A percentile compares a stretch with the other conserved stretches of the same genome.
These are phyloP conservation scores for Neurospora sp. DNA, from an alignment of 495 filamentous ascomycete species.

Conservation along the genomic window DNA sequence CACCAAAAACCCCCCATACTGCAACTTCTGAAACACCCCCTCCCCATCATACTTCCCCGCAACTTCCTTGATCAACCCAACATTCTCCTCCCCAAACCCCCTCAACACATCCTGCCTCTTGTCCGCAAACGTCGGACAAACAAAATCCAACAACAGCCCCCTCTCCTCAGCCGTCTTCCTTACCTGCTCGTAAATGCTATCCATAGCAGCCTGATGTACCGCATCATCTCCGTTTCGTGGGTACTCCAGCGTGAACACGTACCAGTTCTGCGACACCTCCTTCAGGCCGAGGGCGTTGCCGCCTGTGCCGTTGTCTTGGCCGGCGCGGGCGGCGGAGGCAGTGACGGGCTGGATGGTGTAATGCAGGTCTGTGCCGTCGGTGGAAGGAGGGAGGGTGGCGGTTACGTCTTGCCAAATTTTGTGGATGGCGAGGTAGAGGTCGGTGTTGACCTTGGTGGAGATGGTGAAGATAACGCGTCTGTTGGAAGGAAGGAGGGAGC, in stretches of 20 bases:
- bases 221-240: neutral
- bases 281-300: conserved; percentile 46
- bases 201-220: neutral
- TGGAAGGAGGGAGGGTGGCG: conserved; percentile 6
- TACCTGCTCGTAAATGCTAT: neutral
- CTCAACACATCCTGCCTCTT: conserved; percentile 30
- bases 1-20: conserved; percentile 22
- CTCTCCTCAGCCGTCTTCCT: conserved; percentile 14
- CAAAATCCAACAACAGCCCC: conserved; percentile 14
- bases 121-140: conserved; percentile 33
- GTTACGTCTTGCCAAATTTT: conserved; percentile 12
- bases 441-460: conserved; percentile 15
- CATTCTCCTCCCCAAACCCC: conserved; percentile 39
- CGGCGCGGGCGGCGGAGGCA: conserved; percentile 28
- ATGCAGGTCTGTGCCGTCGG: conserved; percentile 10
- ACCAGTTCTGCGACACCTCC: conserved; percentile 18
- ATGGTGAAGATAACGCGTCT: conserved; percentile 22
- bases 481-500: neutral
- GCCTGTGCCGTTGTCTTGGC: conserved; percentile 30
- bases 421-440: conserved; percentile 13
- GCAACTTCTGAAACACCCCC: conserved; percentile 38
- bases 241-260: conserved; percentile 7
- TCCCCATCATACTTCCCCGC: conserved; percentile 40
- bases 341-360: conserved; percentile 37
- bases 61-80: conserved; percentile 24